Conservation (phyloP, 2,329 filamentous ascomycete species). For the Cladophialophora psammophila region DNA sequence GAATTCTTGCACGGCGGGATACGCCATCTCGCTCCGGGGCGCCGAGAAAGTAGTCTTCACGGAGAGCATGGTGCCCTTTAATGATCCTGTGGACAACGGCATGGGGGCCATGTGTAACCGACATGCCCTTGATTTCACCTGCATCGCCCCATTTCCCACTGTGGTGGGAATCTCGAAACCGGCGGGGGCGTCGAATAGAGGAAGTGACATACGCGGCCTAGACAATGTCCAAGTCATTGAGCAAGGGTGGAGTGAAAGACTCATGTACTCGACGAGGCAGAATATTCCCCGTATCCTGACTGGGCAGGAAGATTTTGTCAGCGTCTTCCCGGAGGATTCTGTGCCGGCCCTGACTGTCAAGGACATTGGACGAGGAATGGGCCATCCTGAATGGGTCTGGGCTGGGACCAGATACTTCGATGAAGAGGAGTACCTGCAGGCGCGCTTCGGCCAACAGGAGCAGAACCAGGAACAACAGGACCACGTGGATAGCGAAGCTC, state of each 20-base stretch:
- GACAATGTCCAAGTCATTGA: constrained; percentile 19
- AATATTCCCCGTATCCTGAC: constrained; percentile 32
- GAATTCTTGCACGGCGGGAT: constrained; percentile 33
- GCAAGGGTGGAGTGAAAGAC: constrained; percentile 16
- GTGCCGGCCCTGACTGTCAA: constrained; percentile 26
- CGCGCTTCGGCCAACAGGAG: background rate
- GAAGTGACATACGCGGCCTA: constrained; percentile 36
- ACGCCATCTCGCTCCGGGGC: constrained; percentile 36
- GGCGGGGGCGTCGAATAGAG: constrained; percentile 27
- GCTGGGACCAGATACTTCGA: background rate
- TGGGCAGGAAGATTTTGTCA: constrained; percentile 28
- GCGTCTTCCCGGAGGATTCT: constrained; percentile 25
- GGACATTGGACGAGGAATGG: constrained; percentile 30
- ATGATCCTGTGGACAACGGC: constrained; percentile 31
- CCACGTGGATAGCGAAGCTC: background rate
- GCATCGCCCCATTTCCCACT: constrained; percentile 30
- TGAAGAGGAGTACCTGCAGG: constrained; percentile 9
- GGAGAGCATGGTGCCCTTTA: constrained; percentile 36
- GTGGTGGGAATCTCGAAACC: constrained; percentile 35
- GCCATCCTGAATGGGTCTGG: constrained; percentile 27
- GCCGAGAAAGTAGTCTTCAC: constrained; percentile 35
- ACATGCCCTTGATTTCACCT: constrained; percentile 24
- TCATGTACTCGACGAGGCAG: constrained; percentile 33
- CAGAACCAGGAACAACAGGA: background rate
- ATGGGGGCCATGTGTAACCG: constrained; percentile 31